These are phyloP conservation scores for Fraxinus baroniana DNA, from an alignment of 305 asterid species.

Conservation along the genomic window DNA sequence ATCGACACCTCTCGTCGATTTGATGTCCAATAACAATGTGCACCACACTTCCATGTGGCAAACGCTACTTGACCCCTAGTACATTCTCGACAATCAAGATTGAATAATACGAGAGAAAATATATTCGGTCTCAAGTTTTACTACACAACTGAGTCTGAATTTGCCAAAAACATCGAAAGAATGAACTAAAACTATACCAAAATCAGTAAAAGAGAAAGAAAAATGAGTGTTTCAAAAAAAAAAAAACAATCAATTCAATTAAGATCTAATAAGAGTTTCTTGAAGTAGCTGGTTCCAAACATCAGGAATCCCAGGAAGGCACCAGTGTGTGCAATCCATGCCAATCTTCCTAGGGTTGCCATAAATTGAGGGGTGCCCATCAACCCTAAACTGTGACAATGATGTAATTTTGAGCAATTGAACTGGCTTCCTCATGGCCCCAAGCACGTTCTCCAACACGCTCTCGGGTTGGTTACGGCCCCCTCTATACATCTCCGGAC, in stretches of 20 bases:
- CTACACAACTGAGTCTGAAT: neutral
- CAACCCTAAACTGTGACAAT: conserved; percentile 34
- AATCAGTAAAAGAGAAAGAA: neutral
- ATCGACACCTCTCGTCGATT: too few species aligned
- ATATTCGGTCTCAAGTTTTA: neutral
- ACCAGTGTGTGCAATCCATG: conserved; percentile 54
- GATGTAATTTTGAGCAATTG: conserved; percentile 24
- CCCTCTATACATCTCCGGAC: neutral
- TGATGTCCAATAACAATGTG: neutral
- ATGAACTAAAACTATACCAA: neutral
- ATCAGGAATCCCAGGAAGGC: conserved; percentile 53
- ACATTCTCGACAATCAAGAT: neutral
- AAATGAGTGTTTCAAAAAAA: neutral
- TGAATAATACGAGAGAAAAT: neutral
- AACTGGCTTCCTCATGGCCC: conserved; percentile 10
- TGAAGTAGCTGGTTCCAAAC: conserved; percentile 44
- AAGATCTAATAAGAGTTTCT: conserved; percentile 19
- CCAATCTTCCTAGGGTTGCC: conserved; percentile 26
- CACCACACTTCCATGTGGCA: neutral
- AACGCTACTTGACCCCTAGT: neutral
- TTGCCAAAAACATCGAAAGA: neutral
- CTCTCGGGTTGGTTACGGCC: conserved; percentile 15
- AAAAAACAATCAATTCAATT: neutral
- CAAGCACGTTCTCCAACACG: conserved; percentile 23
- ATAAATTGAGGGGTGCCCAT: conserved; percentile 43